Base-by-base conservation (phyloP, 805 yeast genomes). In the Starmerella ratchasimensis region DNA sequence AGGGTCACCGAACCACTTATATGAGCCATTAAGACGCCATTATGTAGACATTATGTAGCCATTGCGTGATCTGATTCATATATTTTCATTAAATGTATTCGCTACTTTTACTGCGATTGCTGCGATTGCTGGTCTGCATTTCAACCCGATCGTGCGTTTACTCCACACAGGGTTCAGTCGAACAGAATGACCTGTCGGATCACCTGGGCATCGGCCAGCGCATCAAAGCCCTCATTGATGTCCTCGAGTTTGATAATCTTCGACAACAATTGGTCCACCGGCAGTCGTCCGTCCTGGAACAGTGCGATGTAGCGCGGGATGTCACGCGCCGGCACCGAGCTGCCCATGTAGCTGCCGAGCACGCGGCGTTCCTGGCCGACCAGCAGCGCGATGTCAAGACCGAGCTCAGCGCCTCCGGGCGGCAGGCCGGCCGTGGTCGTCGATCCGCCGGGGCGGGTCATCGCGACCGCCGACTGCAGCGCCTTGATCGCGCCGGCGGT, bases 321-420 rank as follows among this genome's bases (percentile, higher is more conserved):
- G 65, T 90, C 37, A 93, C 60, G 69, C 94, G 79, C 57, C 94
- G 97, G 66, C 83, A 88, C 58, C 83, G 84, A 61, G 95, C 97
- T 56, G 96, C 98, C 54, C 83, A 90, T 17, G 97, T 97, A 59
- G 93, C 82, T 53, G 95, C 98, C 62, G 72, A 80, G 95, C 95
- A 90, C 39, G 80, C 93, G 66, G 96, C 78, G 54, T 96, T 97
- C 36, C 96, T 90, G 51, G 86, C 96, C 64, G 83, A 74, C 68
- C 83, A 97, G 80, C 84, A 86, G 43, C 95, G 98, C 67, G 94
- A 77, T 36, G 96, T 90, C 42, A 8, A 44, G 36, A 40, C 94
- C 65, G 45, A 90, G 84, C 64, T 88, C 95, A 61, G 83, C 71
- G 46, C 97, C 97, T 28, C 96, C 94, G 49, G 95, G 94, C 34